Evolutionary conservation across 2,329 filamentous ascomycete species (phyloP), one percentile per base, ranked within the genome.

Genomic region (Diaporthe aspalathi): DNA sequence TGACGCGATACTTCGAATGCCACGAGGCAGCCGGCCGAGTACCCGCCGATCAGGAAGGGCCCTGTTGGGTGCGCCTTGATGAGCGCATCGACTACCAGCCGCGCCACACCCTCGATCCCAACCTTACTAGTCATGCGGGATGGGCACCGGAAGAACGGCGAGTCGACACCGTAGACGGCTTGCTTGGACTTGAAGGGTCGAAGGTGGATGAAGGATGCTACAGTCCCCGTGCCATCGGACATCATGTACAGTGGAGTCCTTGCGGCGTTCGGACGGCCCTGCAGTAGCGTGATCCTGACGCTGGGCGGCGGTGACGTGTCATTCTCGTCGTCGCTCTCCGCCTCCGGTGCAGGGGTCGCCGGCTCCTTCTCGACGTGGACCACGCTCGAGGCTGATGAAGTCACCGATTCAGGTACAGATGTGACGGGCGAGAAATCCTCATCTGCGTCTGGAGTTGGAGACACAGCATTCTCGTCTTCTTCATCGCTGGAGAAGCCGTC

Each of bases 151-250:
- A 77, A 70, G 73, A 75, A 78, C 1, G 78, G 78, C 24, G 76
- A 78, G 68, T 80, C 78, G 57, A 80, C 74, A 49, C 73, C 77
- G 68, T 78, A 78, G 50, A 80, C 67, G 22, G 75, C 68, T 40
- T 69, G 68, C 20, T 72, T 73, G 20, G 74, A 75, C 47, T 70
- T 72, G 43, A 79, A 74, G 14, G 71, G 60, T 2, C 71, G 77
- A 9, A 79, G 74, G 67, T 78, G 74, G 56, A 77, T 75, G 56
- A 75, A 79, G 56, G 75, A 72, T 12, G 76, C 74, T 5, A 76
- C 74, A 12, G 76, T 74, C 7, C 78, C 78, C 17, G 74, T 75
- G 24, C 76, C 76, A 57, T 77, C 78, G 20, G 78, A 73, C 35
- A 79, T 75, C 60, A 80, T 63, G 75, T 78, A 78, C 24, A 80